Conservation (phyloP, 2,329 filamentous ascomycete genomes). For the Scolecobasidium constrictum region DNA sequence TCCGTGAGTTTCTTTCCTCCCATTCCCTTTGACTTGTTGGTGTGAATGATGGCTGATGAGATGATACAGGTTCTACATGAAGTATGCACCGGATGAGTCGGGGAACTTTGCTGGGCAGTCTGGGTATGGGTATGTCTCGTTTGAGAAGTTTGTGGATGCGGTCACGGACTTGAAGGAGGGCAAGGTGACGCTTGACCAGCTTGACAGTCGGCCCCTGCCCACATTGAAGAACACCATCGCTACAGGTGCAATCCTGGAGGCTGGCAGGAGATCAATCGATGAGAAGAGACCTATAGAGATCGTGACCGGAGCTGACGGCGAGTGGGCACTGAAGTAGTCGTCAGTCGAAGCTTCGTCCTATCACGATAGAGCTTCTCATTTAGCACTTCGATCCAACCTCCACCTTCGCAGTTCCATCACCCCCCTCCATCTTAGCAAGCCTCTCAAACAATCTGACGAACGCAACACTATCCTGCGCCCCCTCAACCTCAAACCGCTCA, state of each 20-base stretch:
- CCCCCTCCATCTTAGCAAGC: conserved; percentile 37
- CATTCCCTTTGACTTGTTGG: no score
- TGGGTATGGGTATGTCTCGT: conserved; percentile 86
- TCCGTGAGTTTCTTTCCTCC: conserved; percentile 52
- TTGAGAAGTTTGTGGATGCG: conserved; percentile 92
- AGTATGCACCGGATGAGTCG: conserved; percentile 86
- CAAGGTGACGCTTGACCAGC: conserved; percentile 56
- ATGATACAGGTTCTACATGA: conserved; percentile 80
- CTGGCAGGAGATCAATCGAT: conserved; percentile 73
- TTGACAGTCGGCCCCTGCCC: conserved; percentile 72
- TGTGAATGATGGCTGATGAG: no score
- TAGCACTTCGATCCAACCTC: neutral
- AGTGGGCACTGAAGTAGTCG: conserved; percentile 55
- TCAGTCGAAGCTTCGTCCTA: no score
- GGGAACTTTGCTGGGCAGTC: conserved; percentile 88
- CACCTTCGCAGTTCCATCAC: neutral
- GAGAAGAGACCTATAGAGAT: conserved; percentile 72
- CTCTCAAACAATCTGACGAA: conserved; percentile 57
- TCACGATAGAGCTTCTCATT: no score
- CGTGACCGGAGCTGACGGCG: conserved; percentile 47
- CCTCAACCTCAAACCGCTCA: conserved; percentile 53
- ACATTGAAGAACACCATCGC: conserved; percentile 83
- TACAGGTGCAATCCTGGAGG: conserved; percentile 84
- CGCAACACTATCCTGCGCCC: conserved; percentile 57
- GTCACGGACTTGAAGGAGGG: conserved; percentile 70